phyloP scores from a whole-genome alignment of 257 asterid species.

The Salvia splendens region DNA sequence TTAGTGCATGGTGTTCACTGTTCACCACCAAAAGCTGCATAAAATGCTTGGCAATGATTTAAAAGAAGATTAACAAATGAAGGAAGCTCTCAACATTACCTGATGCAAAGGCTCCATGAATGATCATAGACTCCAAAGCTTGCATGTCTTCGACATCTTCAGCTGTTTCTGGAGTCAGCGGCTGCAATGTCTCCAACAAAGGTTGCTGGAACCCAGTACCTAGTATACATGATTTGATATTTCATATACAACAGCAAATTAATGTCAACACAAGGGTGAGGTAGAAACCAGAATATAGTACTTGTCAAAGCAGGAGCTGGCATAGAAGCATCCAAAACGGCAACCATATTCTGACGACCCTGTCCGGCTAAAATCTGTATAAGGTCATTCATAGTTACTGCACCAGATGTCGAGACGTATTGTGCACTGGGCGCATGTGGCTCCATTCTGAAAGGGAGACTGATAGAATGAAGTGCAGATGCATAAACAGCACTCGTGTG shows the following conservation, averaged over 20 bases:
- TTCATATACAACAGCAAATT: slow-evolving; percentile 23
- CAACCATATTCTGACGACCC: slow-evolving; percentile 71
- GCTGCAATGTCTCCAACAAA: slow-evolving; percentile 56
- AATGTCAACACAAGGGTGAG: slow-evolving; percentile 15
- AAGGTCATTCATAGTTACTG: slow-evolving; percentile 57
- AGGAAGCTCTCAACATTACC: slow-evolving; percentile 45
- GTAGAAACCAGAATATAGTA: slow-evolving; percentile 30
- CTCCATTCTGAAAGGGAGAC: slow-evolving; percentile 86
- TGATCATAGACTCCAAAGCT: slow-evolving; percentile 66
- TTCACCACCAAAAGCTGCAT: not conserved
- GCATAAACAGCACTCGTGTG: slow-evolving; percentile 95
- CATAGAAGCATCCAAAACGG: slow-evolving; percentile 69
- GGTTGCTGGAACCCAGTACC: slow-evolving; percentile 44
- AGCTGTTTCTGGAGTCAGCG: slow-evolving; percentile 69
- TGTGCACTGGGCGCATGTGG: slow-evolving; percentile 69
- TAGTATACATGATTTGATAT: slow-evolving; percentile 32
- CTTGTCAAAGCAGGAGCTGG: slow-evolving; percentile 77
- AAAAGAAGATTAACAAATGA: not conserved
- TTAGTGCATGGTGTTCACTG: not conserved
- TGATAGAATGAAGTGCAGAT: slow-evolving; percentile 80
- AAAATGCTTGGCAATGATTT: slow-evolving; percentile 3
- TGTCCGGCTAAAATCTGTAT: slow-evolving; percentile 74
- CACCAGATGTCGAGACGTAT: slow-evolving; percentile 55
- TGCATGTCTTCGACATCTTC: slow-evolving; percentile 67
- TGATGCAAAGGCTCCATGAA: slow-evolving; percentile 77